Evolutionary conservation across 495 filamentous ascomycete species (phyloP).

Genomic region (Zalerion maritima): DNA sequence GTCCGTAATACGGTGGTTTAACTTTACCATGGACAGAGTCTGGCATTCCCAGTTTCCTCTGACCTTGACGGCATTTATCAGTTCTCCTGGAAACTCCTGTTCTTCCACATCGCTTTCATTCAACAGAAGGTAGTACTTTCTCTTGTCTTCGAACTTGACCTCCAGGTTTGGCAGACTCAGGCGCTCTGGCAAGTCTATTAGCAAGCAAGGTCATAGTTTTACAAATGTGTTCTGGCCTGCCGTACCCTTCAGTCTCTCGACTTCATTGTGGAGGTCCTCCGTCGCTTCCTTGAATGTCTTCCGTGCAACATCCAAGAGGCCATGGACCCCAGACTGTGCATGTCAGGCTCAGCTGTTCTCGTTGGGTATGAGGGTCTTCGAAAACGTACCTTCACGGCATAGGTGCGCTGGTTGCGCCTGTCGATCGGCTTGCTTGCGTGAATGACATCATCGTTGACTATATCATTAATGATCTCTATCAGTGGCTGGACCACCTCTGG

Average conservation of each 20-base stretch:
- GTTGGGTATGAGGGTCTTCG: neutral
- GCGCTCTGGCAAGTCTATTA: too few relatives aligned
- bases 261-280: constrained; percentile 57
- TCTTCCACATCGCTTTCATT: constrained; percentile 47
- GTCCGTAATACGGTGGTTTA: constrained; percentile 60
- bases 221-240: too few relatives aligned
- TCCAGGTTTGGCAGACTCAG: too few relatives aligned
- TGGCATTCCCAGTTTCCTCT: constrained; percentile 69
- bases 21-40: constrained; percentile 68
- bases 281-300: constrained; percentile 76
- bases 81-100: constrained; percentile 45
- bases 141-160: constrained; percentile 58
- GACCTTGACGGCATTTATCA: constrained; percentile 63
- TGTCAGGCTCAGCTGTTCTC: too few relatives aligned
- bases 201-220: too few relatives aligned
- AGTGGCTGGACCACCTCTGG: constrained; percentile 44
- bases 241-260: constrained; percentile 47
- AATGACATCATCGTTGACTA: constrained; percentile 67
- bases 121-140: constrained; percentile 71
- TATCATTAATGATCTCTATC: constrained; percentile 46
- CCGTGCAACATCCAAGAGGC: constrained; percentile 74
- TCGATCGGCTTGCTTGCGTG: constrained; percentile 74
- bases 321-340: constrained; percentile 62
- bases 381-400: constrained; percentile 62
- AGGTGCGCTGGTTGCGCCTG: constrained; percentile 79